phyloP scores from a whole-genome alignment of 2,329 filamentous ascomycete genomes.

The Aspergillus calidoustus region DNA sequence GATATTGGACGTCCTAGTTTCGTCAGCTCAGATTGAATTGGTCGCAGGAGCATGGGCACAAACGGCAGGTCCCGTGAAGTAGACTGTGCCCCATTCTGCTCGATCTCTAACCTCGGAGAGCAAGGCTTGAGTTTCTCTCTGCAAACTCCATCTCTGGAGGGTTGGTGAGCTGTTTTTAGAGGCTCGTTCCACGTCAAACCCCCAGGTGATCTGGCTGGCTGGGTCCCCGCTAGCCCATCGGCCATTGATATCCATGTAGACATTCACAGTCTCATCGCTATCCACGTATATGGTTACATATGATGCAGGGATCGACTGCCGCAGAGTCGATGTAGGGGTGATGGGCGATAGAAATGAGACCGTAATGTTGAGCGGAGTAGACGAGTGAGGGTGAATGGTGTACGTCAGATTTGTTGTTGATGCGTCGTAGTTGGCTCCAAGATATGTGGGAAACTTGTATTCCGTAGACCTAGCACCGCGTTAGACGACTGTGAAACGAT shows the following conservation, averaged over 20 bases:
- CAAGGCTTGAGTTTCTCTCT: conserved; percentile 61
- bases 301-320: conserved; percentile 80
- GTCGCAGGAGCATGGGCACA: conserved; percentile 18
- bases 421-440: conserved; percentile 68
- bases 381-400: conserved; percentile 54
- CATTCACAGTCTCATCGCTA: conserved; percentile 66
- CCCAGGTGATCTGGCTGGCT: conserved; percentile 72
- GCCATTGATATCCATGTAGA: conserved; percentile 71
- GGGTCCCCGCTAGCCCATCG: conserved; percentile 82
- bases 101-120: conserved; percentile 75
- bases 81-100: conserved; percentile 81
- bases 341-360: conserved; percentile 76
- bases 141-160: conserved; percentile 51
- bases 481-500: background rate
- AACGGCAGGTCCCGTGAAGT: conserved; percentile 72
- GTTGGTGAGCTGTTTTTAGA: conserved; percentile 43
- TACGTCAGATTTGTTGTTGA: conserved; percentile 74
- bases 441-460: conserved; percentile 62
- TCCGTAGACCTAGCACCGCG: conserved; percentile 52
- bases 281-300: conserved; percentile 75
- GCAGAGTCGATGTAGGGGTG: conserved; percentile 77
- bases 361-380: conserved; percentile 56
- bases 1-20: conserved; percentile 63
- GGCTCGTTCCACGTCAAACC: conserved; percentile 54
- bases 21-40: conserved; percentile 19